A percentile compares a stretch with the other conserved stretches of the same genome.
phyloP scores from a whole-genome alignment of 441 rosid genomes.

The Adansonia madagascariensis region DNA sequence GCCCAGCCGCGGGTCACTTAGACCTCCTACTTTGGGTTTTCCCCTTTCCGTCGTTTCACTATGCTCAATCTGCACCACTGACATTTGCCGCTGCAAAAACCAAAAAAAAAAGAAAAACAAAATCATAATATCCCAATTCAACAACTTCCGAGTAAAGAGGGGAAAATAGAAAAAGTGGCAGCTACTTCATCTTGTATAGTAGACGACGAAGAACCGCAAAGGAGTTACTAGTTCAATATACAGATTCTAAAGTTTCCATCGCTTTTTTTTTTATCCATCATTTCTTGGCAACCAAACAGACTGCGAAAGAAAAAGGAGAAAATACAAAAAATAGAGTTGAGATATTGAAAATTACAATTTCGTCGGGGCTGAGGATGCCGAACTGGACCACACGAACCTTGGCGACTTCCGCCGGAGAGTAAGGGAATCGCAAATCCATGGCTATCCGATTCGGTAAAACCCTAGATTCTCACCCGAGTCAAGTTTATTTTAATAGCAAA shows the following conservation, averaged over 20 bases:
- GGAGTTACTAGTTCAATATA: neutral
- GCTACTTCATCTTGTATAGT: neutral
- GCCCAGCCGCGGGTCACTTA: slow-evolving; percentile 87
- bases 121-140: neutral
- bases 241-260: neutral
- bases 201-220: neutral
- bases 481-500: neutral
- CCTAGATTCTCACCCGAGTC: neutral
- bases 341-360: slow-evolving; percentile 1
- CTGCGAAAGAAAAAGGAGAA: slow-evolving; percentile 2
- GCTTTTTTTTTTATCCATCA: no score
- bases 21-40: slow-evolving; percentile 84
- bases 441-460: neutral
- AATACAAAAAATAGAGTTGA: neutral
- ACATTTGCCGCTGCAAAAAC: slow-evolving; percentile 88
- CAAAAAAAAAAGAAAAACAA: neutral
- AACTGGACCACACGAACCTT: slow-evolving; percentile 70
- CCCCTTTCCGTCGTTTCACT: slow-evolving; percentile 96
- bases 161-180: neutral
- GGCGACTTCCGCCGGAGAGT: slow-evolving; percentile 96
- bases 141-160: neutral
- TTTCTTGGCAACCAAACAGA: slow-evolving; percentile 7
- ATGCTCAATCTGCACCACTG: slow-evolving; percentile 87
- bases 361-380: slow-evolving; percentile 43
- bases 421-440: slow-evolving; percentile 89